Evolutionary conservation across 768 basidiomycete genomes (phyloP).

Genomic region (Kwoniella heveanensis): DNA sequence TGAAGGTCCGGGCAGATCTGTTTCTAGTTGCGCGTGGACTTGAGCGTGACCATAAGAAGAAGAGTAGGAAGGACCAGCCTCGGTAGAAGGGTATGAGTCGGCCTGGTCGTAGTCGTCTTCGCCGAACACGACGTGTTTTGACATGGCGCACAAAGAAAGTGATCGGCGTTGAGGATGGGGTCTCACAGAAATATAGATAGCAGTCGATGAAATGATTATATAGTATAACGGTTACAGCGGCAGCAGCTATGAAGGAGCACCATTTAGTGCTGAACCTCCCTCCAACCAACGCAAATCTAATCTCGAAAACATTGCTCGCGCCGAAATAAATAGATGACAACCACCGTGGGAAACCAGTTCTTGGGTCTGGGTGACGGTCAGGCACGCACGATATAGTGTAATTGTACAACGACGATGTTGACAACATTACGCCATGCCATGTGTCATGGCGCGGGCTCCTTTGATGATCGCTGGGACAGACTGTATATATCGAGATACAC

Average conservation of each 20-base stretch:
- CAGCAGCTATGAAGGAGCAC: too few species aligned
- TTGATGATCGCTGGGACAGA: too few species aligned
- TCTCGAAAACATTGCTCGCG: not conserved
- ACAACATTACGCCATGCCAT: not conserved
- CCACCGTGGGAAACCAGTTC: slow-evolving; percentile 31
- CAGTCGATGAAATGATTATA: too few species aligned
- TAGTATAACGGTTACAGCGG: too few species aligned
- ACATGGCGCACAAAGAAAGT: slow-evolving; percentile 6
- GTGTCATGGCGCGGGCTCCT: too few species aligned
- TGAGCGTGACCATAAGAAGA: too few species aligned
- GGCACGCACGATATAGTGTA: too few species aligned
- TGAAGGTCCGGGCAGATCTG: slow-evolving; percentile 1
- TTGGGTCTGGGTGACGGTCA: too few species aligned
- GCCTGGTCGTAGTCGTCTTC: not conserved
- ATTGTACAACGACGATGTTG: not conserved
- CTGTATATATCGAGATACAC: too few species aligned
- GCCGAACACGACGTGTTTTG: slow-evolving; percentile 9
- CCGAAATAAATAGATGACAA: not conserved
- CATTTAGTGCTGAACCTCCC: too few species aligned
- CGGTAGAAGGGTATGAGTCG: not conserved
- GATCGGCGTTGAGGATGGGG: too few species aligned
- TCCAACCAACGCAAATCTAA: not conserved
- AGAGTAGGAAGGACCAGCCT: slow-evolving; percentile 8
- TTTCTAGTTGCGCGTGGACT: not conserved
- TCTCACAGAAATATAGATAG: too few species aligned